Conservation (phyloP, 2,329 filamentous ascomycete species). For the Cordyceps pruinosa region DNA sequence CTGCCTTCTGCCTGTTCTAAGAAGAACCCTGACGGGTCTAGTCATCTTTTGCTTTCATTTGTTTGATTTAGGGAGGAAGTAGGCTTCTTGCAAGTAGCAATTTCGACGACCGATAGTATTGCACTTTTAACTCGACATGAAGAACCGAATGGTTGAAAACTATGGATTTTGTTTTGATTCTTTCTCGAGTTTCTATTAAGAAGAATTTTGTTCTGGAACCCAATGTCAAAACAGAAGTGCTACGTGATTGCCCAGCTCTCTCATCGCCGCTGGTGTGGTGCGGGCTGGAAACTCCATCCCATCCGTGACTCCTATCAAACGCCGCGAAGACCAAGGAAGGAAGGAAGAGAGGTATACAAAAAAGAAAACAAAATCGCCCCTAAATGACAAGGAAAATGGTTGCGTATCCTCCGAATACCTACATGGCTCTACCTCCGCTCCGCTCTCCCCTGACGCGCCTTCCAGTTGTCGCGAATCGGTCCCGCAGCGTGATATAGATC, state of each 20-base stretch:
- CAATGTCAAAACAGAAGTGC: not conserved
- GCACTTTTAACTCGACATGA: not conserved
- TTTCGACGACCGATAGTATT: not conserved
- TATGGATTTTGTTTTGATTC: not conserved
- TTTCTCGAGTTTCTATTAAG: not conserved
- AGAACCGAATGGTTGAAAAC: not conserved
- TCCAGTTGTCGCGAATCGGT: constrained; percentile 75
- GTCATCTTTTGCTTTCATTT: not conserved
- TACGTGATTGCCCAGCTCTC: too few relatives aligned
- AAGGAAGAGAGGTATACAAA: too few relatives aligned
- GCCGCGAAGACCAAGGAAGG: too few relatives aligned
- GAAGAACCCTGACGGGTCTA: not conserved
- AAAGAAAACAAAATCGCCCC: not conserved
- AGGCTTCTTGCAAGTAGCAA: not conserved
- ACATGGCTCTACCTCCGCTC: constrained; percentile 18
- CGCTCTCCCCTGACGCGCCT: constrained; percentile 44
- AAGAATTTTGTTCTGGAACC: not conserved
- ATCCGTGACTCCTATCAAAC: not conserved
- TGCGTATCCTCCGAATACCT: not conserved
- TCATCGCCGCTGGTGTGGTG: not conserved
- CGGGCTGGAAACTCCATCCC: not conserved
- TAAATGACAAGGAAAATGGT: not conserved
- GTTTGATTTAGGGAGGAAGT: not conserved
- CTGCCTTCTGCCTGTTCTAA: not conserved
- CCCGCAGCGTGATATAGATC: constrained; percentile 67